phyloP scores from a whole-genome alignment of 169 alveolate species.

The Amoebophrya sp. region DNA sequence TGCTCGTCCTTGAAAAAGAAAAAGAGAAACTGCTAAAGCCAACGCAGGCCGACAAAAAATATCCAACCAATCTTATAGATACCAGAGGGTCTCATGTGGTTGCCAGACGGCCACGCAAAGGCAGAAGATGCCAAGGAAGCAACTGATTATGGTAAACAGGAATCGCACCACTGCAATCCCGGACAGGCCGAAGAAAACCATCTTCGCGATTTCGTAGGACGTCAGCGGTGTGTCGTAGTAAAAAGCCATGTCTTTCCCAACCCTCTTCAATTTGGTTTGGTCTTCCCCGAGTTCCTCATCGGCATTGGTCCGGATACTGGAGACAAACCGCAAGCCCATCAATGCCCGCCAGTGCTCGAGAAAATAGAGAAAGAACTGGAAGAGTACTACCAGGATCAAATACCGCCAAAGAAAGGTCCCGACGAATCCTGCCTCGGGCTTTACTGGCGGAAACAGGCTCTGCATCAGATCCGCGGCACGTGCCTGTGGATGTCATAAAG shows the following conservation, averaged over 20 bases:
- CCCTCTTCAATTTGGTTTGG: not conserved
- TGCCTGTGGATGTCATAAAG: too few species aligned
- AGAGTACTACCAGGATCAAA: not conserved
- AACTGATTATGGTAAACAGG: too few species aligned
- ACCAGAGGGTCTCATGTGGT: not conserved
- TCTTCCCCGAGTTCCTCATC: not conserved
- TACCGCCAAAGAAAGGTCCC: too few species aligned
- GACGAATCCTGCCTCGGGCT: too few species aligned
- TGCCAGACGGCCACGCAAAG: not conserved
- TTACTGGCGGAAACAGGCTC: too few species aligned
- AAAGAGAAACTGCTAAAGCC: too few species aligned
- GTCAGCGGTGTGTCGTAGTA: not conserved
- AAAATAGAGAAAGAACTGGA: not conserved
- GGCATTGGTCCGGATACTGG: too few species aligned
- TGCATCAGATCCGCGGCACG: too few species aligned
- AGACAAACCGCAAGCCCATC: not conserved
- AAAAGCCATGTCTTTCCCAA: not conserved
- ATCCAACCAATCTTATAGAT: too few species aligned
- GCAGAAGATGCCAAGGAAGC: not conserved
- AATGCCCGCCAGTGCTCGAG: not conserved
- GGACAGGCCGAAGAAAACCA: not conserved
- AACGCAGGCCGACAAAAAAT: too few species aligned
- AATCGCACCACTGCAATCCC: not conserved
- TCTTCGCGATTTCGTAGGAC: not conserved
- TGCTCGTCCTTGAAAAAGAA: too few species aligned